phyloP scores from a whole-genome alignment of 164 flowering plant genomes.

The Buxus sempervirens region DNA sequence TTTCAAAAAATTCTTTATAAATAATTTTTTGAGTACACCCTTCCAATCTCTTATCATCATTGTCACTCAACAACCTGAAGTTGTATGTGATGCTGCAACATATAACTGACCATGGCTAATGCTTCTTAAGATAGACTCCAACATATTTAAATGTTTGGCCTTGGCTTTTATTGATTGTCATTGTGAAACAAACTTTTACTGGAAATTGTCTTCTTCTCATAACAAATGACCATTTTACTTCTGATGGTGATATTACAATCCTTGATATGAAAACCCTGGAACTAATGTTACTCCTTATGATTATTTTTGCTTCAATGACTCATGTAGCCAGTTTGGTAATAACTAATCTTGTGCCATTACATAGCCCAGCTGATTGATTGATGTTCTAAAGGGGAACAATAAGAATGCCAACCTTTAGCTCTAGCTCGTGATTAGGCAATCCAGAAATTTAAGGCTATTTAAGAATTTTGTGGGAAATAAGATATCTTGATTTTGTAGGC shows the following conservation, averaged over 20 bases:
- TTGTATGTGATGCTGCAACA: constrained; percentile 9
- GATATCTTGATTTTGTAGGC: neutral
- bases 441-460: neutral
- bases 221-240: neutral
- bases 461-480: neutral
- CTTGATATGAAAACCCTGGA: constrained; percentile 2
- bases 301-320: constrained; percentile 6
- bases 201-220: constrained; percentile 9
- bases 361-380: constrained; percentile 1
- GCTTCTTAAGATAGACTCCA: neutral
- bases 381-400: constrained; percentile 8
- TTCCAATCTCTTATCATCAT: neutral
- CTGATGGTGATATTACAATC: neutral
- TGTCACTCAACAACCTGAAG: neutral
- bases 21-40: neutral
- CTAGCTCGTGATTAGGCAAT: constrained; percentile 6
- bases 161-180: constrained; percentile 19
- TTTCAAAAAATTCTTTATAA: constrained; percentile 2
- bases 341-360: constrained; percentile 16
- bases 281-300: neutral
- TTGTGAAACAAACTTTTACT: neutral
- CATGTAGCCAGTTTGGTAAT: neutral
- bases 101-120: constrained; percentile 12
- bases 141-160: constrained; percentile 12
- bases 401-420: constrained; percentile 11